These are phyloP conservation scores for Trametes cingulata DNA, from an alignment of 768 basidiomycete genomes.

Conservation along the genomic window DNA sequence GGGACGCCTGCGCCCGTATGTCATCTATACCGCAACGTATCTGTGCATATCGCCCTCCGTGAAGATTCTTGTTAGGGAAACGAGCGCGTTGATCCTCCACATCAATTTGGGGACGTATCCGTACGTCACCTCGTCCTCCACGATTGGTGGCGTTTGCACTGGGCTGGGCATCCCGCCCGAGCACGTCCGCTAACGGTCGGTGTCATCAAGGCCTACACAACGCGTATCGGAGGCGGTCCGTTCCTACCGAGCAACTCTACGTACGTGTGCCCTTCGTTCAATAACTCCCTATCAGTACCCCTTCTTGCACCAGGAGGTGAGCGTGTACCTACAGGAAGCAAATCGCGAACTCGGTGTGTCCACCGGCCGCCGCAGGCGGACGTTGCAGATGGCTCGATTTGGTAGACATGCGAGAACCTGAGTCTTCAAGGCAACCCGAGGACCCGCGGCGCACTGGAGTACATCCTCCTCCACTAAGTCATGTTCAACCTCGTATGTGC, in stretches of 20 bases:
- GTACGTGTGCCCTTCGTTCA: constrained; percentile 43
- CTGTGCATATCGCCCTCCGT: constrained; percentile 76
- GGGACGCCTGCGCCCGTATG: constrained; percentile 80
- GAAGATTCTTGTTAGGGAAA: constrained; percentile 90
- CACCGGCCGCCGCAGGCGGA: constrained; percentile 87
- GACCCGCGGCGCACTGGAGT: too few relatives aligned
- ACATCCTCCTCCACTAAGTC: too few relatives aligned
- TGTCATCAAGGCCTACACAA: constrained; percentile 98
- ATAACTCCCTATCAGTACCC: neutral
- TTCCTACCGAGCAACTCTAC: constrained; percentile 95
- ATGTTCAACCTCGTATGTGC: too few relatives aligned
- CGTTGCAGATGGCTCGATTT: constrained; percentile 98
- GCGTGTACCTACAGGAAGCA: constrained; percentile 89
- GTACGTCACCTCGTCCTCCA: constrained; percentile 93
- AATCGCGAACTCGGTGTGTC: constrained; percentile 93
- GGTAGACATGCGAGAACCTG: constrained; percentile 90
- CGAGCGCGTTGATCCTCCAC: constrained; percentile 98
- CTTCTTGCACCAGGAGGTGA: constrained; percentile 56
- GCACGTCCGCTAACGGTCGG: constrained; percentile 86
- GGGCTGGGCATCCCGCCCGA: constrained; percentile 96
- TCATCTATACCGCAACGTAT: constrained; percentile 85
- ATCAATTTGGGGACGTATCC: constrained; percentile 98
- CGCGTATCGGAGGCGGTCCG: constrained; percentile 96
- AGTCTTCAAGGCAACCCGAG: too few relatives aligned
- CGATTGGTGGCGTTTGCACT: constrained; percentile 94